A percentile compares a stretch with the other conserved stretches of the same genome.
These are phyloP conservation scores for Chaetomiaceae sp. DNA, from an alignment of 2,329 filamentous ascomycete genomes.

Conservation along the genomic window DNA sequence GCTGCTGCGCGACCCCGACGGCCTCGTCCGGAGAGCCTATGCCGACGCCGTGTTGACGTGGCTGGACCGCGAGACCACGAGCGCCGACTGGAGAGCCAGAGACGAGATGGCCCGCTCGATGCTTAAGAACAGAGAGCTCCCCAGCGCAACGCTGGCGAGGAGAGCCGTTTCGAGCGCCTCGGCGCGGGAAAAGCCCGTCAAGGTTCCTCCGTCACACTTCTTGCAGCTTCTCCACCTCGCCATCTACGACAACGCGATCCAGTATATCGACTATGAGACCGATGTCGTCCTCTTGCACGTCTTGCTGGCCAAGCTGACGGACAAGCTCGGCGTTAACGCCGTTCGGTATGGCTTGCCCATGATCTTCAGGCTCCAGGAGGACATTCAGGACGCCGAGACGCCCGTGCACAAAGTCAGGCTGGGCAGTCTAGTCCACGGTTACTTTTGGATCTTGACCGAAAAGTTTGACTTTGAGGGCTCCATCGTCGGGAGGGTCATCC, in stretches of 20 bases:
- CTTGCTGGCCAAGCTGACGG: conserved; percentile 68
- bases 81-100: conserved; percentile 56
- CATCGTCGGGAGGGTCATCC: conserved; percentile 63
- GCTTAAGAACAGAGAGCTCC: conserved; percentile 39
- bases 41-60: conserved; percentile 78
- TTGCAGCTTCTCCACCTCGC: conserved; percentile 77
- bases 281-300: conserved; percentile 75
- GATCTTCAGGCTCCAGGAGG: conserved; percentile 83
- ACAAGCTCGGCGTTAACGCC: conserved; percentile 77
- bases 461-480: conserved; percentile 72
- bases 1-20: conserved; percentile 76
- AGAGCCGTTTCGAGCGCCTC: conserved; percentile 67
- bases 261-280: conserved; percentile 64
- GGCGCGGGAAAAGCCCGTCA: conserved; percentile 51
- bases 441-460: conserved; percentile 75
- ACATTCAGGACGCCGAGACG: conserved; percentile 62
- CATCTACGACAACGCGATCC: conserved; percentile 81
- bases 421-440: conserved; percentile 81
- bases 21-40: conserved; percentile 77
- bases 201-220: conserved; percentile 61
- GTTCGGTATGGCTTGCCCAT: conserved; percentile 76
- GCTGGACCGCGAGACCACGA: conserved; percentile 74
- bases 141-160: conserved; percentile 44
- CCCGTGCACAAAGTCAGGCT: conserved; percentile 71
- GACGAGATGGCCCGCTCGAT: conserved; percentile 49